These are phyloP conservation scores for Pneumocystis canis DNA, from an alignment of 1,139 yeast species.

Conservation along the genomic window DNA sequence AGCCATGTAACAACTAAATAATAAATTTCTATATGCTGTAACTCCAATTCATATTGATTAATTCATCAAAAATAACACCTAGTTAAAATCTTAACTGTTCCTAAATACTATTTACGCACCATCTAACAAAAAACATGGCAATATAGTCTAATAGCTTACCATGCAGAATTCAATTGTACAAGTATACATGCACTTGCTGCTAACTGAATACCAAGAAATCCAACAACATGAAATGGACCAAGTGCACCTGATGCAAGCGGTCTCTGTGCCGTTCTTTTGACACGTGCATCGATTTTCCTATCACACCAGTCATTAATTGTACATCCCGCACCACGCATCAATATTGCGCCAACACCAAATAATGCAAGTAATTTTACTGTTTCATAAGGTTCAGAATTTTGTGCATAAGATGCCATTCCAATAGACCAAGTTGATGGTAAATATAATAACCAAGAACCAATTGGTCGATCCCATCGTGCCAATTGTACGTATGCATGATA, in stretches of 20 bases:
- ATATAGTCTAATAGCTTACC: no score
- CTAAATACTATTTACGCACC: no score
- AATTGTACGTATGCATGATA: constrained; percentile 88
- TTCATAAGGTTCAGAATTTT: constrained; percentile 52
- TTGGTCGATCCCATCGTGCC: constrained; percentile 85
- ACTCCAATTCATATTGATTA: no score
- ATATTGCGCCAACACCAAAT: constrained; percentile 68
- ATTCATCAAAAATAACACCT: no score
- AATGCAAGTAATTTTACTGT: constrained; percentile 36
- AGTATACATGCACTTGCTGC: constrained; percentile 63
- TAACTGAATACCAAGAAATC: constrained; percentile 61
- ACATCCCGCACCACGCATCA: constrained; percentile 98
- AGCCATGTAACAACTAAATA: background rate
- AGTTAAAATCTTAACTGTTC: no score
- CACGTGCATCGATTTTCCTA: constrained; percentile 66
- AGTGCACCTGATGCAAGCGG: constrained; percentile 87
- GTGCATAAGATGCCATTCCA: constrained; percentile 68
- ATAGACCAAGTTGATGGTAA: constrained; percentile 74
- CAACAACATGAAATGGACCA: constrained; percentile 52
- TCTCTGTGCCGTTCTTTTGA: constrained; percentile 71
- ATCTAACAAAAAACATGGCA: no score
- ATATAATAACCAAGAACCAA: constrained; percentile 70
- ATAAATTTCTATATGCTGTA: no score
- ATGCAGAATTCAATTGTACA: constrained; percentile 58
- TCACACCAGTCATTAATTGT: constrained; percentile 85